These are phyloP conservation scores for Didymella keratinophila DNA, from an alignment of 2,329 filamentous ascomycete species.

Conservation along the genomic window DNA sequence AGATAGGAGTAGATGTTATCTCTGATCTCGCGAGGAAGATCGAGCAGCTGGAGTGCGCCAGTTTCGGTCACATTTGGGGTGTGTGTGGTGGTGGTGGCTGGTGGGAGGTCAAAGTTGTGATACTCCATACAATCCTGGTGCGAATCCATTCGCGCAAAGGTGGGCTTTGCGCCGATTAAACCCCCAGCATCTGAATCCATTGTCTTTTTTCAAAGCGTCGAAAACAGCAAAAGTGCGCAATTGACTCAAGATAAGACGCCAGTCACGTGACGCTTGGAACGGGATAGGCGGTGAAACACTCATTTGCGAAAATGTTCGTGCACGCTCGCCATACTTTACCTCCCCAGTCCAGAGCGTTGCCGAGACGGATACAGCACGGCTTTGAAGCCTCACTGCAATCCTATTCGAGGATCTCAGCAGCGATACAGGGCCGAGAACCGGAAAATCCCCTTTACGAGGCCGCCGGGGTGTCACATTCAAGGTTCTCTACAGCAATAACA, in stretches of 20 bases:
- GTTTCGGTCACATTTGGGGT: neutral
- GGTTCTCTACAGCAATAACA: neutral
- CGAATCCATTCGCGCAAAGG: conserved; percentile 17
- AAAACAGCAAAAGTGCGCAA: conserved; percentile 7
- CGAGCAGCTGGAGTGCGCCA: conserved; percentile 2
- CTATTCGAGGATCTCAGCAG: conserved; percentile 4
- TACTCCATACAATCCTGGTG: conserved; percentile 4
- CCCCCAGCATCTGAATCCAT: neutral
- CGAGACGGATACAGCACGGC: conserved; percentile 7
- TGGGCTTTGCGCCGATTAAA: neutral
- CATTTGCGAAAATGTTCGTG: conserved; percentile 18
- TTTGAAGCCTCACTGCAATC: conserved; percentile 2
- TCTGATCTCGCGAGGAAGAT: conserved; percentile 20
- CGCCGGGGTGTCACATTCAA: neutral
- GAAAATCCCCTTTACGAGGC: neutral
- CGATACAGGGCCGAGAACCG: conserved; percentile 4
- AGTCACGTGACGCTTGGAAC: conserved; percentile 14
- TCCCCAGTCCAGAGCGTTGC: conserved; percentile 5
- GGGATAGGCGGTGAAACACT: conserved; percentile 17
- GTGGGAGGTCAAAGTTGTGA: neutral
- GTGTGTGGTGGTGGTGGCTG: neutral
- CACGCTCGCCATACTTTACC: conserved; percentile 22
- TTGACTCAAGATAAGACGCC: conserved; percentile 15
- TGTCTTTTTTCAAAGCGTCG: neutral
- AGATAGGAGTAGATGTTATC: conserved; percentile 21